phyloP scores from a whole-genome alignment of 306 rosid genomes.

The Casuarina glauca region DNA sequence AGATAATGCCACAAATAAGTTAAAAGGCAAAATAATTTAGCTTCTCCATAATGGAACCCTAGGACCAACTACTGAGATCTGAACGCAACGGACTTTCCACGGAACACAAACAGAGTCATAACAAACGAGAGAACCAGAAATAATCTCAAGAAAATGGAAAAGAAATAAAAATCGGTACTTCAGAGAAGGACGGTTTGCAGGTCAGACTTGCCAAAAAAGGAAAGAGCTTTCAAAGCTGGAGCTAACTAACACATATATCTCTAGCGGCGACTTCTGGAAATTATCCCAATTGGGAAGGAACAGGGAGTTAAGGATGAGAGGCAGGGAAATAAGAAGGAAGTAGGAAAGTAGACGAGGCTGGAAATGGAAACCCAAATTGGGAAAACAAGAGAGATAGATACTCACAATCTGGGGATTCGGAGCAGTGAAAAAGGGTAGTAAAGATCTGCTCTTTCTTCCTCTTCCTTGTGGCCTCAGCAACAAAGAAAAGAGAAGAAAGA shows the following conservation, averaged over 20 bases:
- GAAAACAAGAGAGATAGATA: conserved; percentile 28
- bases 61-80: conserved; percentile 45
- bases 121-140: conserved; percentile 22
- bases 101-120: conserved; percentile 16
- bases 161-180: conserved; percentile 19
- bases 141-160: conserved; percentile 3
- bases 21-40: conserved; percentile 22
- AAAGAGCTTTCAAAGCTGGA: conserved; percentile 16
- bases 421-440: conserved; percentile 12
- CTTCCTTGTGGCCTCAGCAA: conserved; percentile 42
- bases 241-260: conserved; percentile 17
- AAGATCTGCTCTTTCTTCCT: conserved; percentile 39
- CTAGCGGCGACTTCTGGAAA: conserved; percentile 25
- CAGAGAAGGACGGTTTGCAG: neutral
- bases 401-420: conserved; percentile 23
- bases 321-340: conserved; percentile 14
- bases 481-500: conserved; percentile 34
- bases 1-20: conserved; percentile 36
- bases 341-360: conserved; percentile 4
- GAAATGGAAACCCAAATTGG: conserved; percentile 34
- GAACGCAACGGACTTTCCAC: conserved; percentile 24
- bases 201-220: neutral
- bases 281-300: conserved; percentile 44
- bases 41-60: conserved; percentile 36
- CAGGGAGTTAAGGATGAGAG: conserved; percentile 10